Evolutionary conservation across 202 grass and related monocot genomes (phyloP), one percentile per base, ranked within the genome.

Genomic region (Bolboschoenoplectus hybrid): DNA sequence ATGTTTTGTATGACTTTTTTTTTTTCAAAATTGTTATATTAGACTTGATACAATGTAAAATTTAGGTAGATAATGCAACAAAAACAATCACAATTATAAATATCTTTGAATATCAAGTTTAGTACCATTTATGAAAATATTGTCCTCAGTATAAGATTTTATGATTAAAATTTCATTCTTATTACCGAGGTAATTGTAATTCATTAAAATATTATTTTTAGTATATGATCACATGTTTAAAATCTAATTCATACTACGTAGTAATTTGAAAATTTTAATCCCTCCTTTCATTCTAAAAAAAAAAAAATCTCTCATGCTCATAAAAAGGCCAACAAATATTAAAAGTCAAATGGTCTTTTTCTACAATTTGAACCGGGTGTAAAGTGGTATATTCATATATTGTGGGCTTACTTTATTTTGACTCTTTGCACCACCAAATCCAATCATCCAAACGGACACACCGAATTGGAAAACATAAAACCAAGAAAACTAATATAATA

Each of bases 361-460:
- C 0, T 9, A 5, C 41, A 43, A 8, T 1, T 80, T 80, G 36
- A 60, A 61, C 75, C 36, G n/a, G 75, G 75, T 80, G 36, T 58
- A 61, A 53, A 61, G 53, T 80, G 36, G 19, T 57, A 55, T 12
- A 38, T 9, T 36, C 62, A 86, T 55, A 41, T 45, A 74, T 34
- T 14, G 57, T 67, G 71, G 81, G 36, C 7, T 87, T 81, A 57
- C 20, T 81, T 88, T 72, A 62, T 62, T 94, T 94, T 94, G 92
- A 94, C 86, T 87, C 84, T 87, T 46, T 81, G 41, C 75, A 63
- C 83, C 82, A 88, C 85, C 85, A 88, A 88, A 91, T 88, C 87
- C 85, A 89, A 89, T 82, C 82, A 86, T 82, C 51, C 80, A 86
- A 85, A n/a, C 9, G 26, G 81, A 82, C 66, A 86, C 49, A 81